A percentile compares a stretch with the other conserved stretches of the same genome.
Conservation (phyloP, 2,329 filamentous ascomycete genomes). For the Lanzia echinophila region DNA sequence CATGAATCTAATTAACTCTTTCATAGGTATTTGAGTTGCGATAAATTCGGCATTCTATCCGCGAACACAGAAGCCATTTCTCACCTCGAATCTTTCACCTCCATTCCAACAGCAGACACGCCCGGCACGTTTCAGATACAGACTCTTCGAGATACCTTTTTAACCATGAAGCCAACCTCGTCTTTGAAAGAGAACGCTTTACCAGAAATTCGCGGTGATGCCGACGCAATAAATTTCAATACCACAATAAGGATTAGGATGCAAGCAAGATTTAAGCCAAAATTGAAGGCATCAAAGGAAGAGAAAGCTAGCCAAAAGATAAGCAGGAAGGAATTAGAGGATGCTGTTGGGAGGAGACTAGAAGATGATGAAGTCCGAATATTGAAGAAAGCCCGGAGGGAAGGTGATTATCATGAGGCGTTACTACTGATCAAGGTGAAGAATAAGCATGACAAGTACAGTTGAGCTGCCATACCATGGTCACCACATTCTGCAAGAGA, state of each 20-base stretch:
- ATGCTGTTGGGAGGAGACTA: conserved; percentile 65
- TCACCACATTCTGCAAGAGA: background rate
- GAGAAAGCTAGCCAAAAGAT: conserved; percentile 82
- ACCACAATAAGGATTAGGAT: conserved; percentile 79
- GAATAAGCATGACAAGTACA: conserved; percentile 84
- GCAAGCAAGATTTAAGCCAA: conserved; percentile 91
- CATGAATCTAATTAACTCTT: background rate
- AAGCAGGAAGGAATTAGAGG: conserved; percentile 76
- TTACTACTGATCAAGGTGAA: conserved; percentile 84
- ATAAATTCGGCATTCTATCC: conserved; percentile 72
- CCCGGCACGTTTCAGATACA: conserved; percentile 69
- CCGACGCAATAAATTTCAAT: conserved; percentile 56
- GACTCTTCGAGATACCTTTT: conserved; percentile 63
- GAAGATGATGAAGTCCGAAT: conserved; percentile 80
- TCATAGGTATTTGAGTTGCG: conserved; percentile 72
- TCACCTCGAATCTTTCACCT: conserved; percentile 71
- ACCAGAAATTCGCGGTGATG: conserved; percentile 71
- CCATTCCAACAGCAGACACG: conserved; percentile 57
- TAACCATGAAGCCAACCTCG: conserved; percentile 53
- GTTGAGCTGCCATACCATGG: conserved; percentile 30
- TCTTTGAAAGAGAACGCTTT: conserved; percentile 40
- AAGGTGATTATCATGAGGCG: conserved; percentile 86
- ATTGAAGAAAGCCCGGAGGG: conserved; percentile 73
- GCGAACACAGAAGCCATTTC: conserved; percentile 77
- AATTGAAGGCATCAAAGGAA: conserved; percentile 70